phyloP scores from a whole-genome alignment of 257 asterid genomes.

The Oldenlandia corymbosa region DNA sequence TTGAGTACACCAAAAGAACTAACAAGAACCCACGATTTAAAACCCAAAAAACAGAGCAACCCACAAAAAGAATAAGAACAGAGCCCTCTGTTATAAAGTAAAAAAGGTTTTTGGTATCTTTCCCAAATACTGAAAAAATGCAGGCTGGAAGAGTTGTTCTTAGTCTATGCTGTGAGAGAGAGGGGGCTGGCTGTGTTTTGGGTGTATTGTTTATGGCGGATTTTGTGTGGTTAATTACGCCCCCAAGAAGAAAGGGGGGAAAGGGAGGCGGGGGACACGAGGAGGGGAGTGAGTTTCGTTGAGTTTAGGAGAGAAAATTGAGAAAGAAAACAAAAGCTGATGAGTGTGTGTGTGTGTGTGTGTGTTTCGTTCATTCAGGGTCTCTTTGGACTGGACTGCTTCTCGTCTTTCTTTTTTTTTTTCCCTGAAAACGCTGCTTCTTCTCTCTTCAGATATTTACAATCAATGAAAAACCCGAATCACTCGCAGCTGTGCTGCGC shows the following conservation, averaged over 20 bases:
- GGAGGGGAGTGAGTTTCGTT: conserved; percentile 18
- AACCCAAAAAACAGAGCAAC: not conserved
- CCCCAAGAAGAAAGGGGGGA: not conserved
- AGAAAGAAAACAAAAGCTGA: not conserved
- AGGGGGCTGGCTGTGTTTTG: too few species aligned
- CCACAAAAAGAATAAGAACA: not conserved
- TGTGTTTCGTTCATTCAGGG: not conserved
- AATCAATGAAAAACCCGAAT: not conserved
- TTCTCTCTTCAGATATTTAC: not conserved
- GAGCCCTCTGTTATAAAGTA: not conserved
- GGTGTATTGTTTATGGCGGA: not conserved
- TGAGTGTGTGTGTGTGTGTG: not conserved
- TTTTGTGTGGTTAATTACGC: conserved; percentile 5
- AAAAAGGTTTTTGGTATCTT: not conserved
- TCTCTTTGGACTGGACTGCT: not conserved
- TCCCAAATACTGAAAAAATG: not conserved
- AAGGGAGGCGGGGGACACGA: conserved; percentile 17
- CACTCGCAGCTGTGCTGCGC: conserved; percentile 19
- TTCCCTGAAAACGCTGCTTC: not conserved
- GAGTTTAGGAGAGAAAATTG: too few species aligned
- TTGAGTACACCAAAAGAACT: conserved; percentile 7
- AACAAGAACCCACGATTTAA: conserved; percentile 1
- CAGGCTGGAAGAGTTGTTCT: not conserved
- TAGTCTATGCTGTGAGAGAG: not conserved
- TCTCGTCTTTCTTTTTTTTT: not conserved